A percentile compares a stretch with the other conserved stretches of the same genome.
Conservation (phyloP, 1,284 basidiomycete genomes). For the Microbotryomycetes sp. region DNA sequence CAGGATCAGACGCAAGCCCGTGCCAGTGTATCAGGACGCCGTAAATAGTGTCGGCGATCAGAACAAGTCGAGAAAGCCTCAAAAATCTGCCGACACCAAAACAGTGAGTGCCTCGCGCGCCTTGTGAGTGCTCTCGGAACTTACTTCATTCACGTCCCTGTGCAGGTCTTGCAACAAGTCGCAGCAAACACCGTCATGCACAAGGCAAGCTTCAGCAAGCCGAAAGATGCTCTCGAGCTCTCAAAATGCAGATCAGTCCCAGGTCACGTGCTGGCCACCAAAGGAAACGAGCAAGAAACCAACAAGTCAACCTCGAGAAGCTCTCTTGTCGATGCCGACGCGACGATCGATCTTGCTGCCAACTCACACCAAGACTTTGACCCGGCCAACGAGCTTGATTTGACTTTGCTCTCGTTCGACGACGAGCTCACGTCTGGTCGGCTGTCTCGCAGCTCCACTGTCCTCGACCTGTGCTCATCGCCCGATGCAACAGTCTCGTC, state of each 20-base stretch:
- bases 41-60: too few species aligned
- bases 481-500: too few species aligned
- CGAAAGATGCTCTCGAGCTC: too few species aligned
- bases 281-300: too few species aligned
- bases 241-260: too few species aligned
- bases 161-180: neutral
- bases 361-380: neutral
- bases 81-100: too few species aligned
- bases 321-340: neutral
- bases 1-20: neutral
- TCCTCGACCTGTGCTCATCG: neutral
- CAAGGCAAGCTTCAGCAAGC: too few species aligned
- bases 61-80: too few species aligned
- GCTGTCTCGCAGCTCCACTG: neutral
- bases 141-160: neutral
- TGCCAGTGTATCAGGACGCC: neutral
- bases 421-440: neutral
- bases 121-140: too few species aligned
- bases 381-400: neutral
- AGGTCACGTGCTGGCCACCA: too few species aligned
- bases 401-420: neutral
- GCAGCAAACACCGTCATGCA: neutral
- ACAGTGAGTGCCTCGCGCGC: too few species aligned
- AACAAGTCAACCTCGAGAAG: too few species aligned
- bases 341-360: neutral